Evolutionary conservation across 2,329 filamentous ascomycete species (phyloP).

Genomic region (Rosellinia necatrix): DNA sequence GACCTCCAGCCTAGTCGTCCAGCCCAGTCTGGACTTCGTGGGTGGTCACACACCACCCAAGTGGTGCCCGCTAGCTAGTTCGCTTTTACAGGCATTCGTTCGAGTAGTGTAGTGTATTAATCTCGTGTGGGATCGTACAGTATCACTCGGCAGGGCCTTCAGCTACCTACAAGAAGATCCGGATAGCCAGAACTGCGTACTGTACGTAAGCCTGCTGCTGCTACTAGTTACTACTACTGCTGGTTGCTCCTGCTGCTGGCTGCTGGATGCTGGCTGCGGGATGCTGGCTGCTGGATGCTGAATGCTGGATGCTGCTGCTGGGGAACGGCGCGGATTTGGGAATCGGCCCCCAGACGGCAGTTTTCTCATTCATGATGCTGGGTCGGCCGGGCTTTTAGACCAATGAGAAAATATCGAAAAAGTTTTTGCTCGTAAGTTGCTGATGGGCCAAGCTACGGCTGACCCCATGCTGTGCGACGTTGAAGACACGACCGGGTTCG

Average conservation of each 20-base stretch:
- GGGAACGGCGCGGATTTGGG: not conserved
- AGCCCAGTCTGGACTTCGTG: not conserved
- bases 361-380: slow-evolving; percentile 18
- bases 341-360: slow-evolving; percentile 20
- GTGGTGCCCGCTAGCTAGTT: not conserved
- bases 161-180: slow-evolving; percentile 12
- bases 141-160: slow-evolving; percentile 22
- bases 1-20: slow-evolving; percentile 6
- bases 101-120: not conserved
- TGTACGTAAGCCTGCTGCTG: slow-evolving; percentile 15
- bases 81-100: slow-evolving; percentile 10
- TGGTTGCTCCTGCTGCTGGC: too few relatives aligned
- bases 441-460: slow-evolving; percentile 23
- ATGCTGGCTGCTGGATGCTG: too few relatives aligned
- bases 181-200: too few relatives aligned
- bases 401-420: slow-evolving; percentile 15
- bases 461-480: slow-evolving; percentile 14
- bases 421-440: slow-evolving; percentile 1
- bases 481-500: not conserved
- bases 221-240: too few relatives aligned
- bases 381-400: slow-evolving; percentile 9
- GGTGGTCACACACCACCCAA: not conserved
- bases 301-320: too few relatives aligned
- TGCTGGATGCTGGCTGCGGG: too few relatives aligned
- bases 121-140: slow-evolving; percentile 1